Percentiles rank a stretch among this genome's conserved stretches.
phyloP scores from a whole-genome alignment of 1,284 basidiomycete genomes.

The Trametes sp. region DNA sequence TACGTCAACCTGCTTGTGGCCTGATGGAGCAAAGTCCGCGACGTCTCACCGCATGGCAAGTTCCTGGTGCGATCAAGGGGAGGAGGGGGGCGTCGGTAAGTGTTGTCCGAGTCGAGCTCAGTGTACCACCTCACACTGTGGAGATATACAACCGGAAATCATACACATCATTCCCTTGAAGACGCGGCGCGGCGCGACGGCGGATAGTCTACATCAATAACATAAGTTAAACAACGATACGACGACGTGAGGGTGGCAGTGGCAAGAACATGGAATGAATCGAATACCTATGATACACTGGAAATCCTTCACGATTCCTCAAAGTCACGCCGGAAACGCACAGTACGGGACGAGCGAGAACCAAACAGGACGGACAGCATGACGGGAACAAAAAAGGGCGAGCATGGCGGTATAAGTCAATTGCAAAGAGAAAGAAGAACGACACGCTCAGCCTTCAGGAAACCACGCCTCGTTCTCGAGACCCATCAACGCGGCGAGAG shows the following conservation, averaged over 20 bases:
- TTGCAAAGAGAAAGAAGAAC: neutral
- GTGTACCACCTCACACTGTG: neutral
- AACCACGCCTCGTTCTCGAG: conserved; percentile 31
- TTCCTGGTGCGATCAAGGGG: neutral
- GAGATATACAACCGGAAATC: neutral
- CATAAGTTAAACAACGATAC: conserved; percentile 19
- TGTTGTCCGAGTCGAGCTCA: no score
- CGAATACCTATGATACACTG: conserved; percentile 1
- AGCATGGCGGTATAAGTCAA: neutral
- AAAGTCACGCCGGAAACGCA: neutral
- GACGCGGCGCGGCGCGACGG: neutral
- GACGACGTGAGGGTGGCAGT: neutral
- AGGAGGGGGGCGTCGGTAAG: neutral
- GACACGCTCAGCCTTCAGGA: conserved; percentile 11
- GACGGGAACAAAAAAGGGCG: no score
- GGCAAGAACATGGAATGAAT: neutral
- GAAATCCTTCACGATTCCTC: neutral
- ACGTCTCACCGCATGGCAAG: neutral
- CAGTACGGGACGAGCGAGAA: neutral
- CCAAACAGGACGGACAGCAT: neutral
- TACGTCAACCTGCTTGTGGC: no score
- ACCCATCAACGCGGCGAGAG: conserved; percentile 32
- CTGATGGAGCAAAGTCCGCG: neutral
- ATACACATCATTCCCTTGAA: conserved; percentile 6
- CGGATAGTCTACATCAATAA: conserved; percentile 14